These are phyloP conservation scores for Cornus suecica DNA, from an alignment of 148 eudicot genomes.

Conservation along the genomic window DNA sequence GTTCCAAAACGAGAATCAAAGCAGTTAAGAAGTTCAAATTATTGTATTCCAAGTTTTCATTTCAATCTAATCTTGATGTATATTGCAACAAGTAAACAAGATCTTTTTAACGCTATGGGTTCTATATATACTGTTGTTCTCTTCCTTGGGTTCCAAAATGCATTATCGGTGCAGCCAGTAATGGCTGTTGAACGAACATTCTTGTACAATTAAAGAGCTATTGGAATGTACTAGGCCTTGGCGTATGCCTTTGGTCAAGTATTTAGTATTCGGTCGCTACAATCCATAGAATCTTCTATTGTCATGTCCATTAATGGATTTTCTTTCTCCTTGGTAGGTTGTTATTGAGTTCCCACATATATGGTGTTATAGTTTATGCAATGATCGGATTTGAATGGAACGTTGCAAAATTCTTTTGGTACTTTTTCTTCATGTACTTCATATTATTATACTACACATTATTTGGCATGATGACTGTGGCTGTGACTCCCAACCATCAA, in stretches of 20 bases:
- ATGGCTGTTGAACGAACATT: constrained; percentile 67
- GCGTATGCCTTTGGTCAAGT: constrained; percentile 88
- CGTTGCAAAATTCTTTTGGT: too few relatives aligned
- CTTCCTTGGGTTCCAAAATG: constrained; percentile 60
- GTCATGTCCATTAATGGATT: too few relatives aligned
- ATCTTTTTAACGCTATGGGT: constrained; percentile 72
- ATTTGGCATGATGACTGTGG: constrained; percentile 81
- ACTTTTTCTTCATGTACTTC: constrained; percentile 67
- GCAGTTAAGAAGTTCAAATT: too few relatives aligned
- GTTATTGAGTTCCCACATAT: constrained; percentile 68
- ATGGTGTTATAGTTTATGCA: too few relatives aligned
- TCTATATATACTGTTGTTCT: constrained; percentile 63
- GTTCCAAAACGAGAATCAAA: not conserved
- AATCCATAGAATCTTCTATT: too few relatives aligned
- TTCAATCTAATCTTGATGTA: not conserved
- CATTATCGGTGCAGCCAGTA: constrained; percentile 66
- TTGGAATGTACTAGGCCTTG: too few relatives aligned
- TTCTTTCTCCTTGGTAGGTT: constrained; percentile 32
- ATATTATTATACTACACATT: constrained; percentile 56
- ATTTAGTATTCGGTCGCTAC: not conserved
- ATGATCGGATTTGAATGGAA: too few relatives aligned
- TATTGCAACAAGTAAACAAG: constrained; percentile 22
- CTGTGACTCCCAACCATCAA: constrained; percentile 55
- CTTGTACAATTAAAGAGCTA: constrained; percentile 72
- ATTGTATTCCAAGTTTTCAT: too few relatives aligned